phyloP scores from a whole-genome alignment of 306 rosid species.

The Quercus glauca region DNA sequence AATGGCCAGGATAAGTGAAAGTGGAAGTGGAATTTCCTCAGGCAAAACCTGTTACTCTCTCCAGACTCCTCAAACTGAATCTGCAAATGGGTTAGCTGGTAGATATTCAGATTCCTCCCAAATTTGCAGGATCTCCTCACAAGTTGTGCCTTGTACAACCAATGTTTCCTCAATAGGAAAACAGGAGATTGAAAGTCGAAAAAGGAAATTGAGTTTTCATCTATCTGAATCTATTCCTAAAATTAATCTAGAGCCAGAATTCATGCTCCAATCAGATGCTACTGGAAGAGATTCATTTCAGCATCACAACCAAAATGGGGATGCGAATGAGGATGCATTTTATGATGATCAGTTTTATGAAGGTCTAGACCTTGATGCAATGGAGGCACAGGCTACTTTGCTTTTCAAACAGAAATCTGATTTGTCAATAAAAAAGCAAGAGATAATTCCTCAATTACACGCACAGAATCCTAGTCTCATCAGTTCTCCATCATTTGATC shows the following conservation, averaged over 20 bases:
- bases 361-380: conserved; percentile 68
- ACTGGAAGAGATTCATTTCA: conserved; percentile 29
- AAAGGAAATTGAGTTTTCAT: conserved; percentile 51
- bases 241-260: conserved; percentile 60
- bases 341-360: conserved; percentile 70
- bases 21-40: conserved; percentile 42
- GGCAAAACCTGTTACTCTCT: conserved; percentile 32
- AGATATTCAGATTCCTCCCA: conserved; percentile 29
- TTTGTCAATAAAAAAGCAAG: conserved; percentile 34
- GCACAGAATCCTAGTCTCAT: conserved; percentile 19
- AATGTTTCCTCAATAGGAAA: conserved; percentile 22
- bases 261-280: conserved; percentile 45
- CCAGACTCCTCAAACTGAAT: conserved; percentile 31
- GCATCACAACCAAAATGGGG: neutral
- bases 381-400: conserved; percentile 76
- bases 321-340: conserved; percentile 31
- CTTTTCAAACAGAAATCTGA: conserved; percentile 61
- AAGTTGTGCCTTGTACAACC: conserved; percentile 37
- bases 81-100: conserved; percentile 33
- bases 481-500: conserved; percentile 77
- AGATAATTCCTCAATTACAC: conserved; percentile 29
- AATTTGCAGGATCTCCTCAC: conserved; percentile 28
- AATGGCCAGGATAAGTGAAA: conserved; percentile 36
- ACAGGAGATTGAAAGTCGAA: conserved; percentile 36
- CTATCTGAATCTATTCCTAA: conserved; percentile 48